Evolutionary conservation across 805 yeast genomes (phyloP).

Genomic region (Metschnikowia similis): DNA sequence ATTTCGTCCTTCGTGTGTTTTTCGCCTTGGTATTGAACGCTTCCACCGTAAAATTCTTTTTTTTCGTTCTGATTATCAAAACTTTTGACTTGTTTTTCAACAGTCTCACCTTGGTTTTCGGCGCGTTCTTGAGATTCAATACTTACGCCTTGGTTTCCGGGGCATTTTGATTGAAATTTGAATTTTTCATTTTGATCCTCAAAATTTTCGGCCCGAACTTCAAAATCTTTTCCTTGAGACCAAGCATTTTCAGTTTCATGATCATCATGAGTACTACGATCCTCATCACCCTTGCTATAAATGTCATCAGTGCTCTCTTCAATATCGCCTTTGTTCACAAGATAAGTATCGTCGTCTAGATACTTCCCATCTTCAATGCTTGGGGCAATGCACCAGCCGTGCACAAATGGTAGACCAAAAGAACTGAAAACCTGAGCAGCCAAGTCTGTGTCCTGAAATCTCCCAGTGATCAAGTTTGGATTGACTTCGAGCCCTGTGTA

Average conservation of each 20-base stretch:
- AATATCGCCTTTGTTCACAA: background rate
- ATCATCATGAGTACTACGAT: background rate
- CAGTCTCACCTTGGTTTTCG: no score
- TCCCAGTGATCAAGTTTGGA: conserved; percentile 54
- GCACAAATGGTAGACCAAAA: conserved; percentile 61
- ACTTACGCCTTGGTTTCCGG: no score
- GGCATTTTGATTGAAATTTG: no score
- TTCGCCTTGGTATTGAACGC: no score
- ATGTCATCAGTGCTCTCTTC: background rate
- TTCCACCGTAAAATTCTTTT: no score
- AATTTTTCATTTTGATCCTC: background rate
- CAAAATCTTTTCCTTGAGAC: background rate
- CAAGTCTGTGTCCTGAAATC: conserved; percentile 46
- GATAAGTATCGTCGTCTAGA: background rate
- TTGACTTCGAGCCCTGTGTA: conserved; percentile 70
- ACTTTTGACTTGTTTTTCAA: no score
- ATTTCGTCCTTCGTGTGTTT: no score
- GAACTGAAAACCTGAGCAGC: conserved; percentile 55
- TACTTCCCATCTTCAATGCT: background rate
- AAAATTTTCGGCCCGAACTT: background rate
- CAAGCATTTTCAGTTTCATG: background rate
- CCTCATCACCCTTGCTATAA: background rate
- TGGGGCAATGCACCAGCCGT: conserved; percentile 67
- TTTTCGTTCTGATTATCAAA: no score
- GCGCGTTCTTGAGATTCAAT: no score